Evolutionary conservation across 1,284 basidiomycete genomes (phyloP).

Genomic region (Afroboletus lepidellus): DNA sequence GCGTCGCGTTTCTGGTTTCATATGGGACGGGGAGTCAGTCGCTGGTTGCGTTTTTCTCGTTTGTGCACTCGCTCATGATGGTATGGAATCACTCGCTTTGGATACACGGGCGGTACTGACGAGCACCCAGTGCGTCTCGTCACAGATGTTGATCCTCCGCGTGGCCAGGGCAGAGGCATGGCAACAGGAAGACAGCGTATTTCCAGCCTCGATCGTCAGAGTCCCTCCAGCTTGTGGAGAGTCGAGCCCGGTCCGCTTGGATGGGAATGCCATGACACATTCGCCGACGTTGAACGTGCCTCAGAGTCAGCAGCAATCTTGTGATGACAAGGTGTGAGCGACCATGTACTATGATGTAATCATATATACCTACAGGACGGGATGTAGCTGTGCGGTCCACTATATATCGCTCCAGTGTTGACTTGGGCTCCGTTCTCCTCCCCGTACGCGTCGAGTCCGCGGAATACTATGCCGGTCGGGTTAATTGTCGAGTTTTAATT

Average conservation of each 20-base stretch:
- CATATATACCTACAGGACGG: too few relatives aligned
- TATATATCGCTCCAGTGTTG: too few relatives aligned
- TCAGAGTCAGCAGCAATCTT: background rate
- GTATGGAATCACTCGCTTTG: background rate
- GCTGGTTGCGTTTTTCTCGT: background rate
- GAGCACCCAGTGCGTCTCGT: background rate
- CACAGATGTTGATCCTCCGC: constrained; percentile 2
- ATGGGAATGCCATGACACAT: background rate
- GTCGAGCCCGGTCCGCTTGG: background rate
- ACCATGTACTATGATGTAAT: background rate
- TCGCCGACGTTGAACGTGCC: background rate
- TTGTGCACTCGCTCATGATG: background rate
- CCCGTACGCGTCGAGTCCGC: too few relatives aligned
- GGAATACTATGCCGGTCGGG: too few relatives aligned
- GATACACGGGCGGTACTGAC: background rate
- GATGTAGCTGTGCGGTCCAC: background rate
- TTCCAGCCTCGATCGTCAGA: background rate
- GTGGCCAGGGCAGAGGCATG: constrained; percentile 2
- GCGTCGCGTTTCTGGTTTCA: background rate
- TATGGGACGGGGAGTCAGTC: background rate
- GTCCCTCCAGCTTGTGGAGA: background rate
- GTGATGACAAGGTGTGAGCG: background rate
- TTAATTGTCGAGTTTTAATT: too few relatives aligned
- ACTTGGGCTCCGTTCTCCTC: too few relatives aligned
- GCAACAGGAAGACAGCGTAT: background rate